These are phyloP conservation scores for Auricularia heimuer DNA, from an alignment of 768 basidiomycete species.

Conservation along the genomic window DNA sequence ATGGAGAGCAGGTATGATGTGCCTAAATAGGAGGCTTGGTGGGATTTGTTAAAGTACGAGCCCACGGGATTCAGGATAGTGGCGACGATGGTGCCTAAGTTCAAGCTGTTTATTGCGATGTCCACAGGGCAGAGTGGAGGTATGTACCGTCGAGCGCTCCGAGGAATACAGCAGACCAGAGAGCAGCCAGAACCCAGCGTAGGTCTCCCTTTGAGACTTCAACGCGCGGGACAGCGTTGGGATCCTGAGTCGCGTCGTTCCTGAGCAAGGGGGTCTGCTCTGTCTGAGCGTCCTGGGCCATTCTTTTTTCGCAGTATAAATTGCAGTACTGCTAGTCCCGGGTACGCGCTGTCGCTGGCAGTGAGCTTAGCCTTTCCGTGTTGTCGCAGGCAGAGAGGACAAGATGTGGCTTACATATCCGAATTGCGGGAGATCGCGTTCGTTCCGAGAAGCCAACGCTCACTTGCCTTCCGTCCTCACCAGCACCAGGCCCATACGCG, in stretches of 20 bases:
- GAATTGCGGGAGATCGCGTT: no score
- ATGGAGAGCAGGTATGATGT: constrained; percentile 81
- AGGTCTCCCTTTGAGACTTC: neutral
- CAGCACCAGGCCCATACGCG: no score
- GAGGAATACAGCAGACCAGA: constrained; percentile 62
- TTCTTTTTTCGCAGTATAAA: neutral
- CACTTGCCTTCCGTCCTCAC: no score
- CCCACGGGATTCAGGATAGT: constrained; percentile 80
- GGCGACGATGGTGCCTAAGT: constrained; percentile 72
- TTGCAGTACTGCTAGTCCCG: no score
- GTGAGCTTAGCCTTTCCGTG: no score
- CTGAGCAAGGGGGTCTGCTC: neutral
- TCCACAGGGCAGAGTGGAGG: neutral
- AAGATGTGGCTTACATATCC: no score
- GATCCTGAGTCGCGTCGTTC: neutral
- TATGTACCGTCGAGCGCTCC: constrained; percentile 70
- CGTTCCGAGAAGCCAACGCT: no score
- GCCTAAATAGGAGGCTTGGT: constrained; percentile 73
- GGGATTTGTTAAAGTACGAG: constrained; percentile 67
- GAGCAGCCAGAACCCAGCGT: neutral
- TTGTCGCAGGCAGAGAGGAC: no score
- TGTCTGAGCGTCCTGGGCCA: neutral
- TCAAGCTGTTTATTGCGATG: constrained; percentile 1
- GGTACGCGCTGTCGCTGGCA: no score
- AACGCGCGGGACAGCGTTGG: neutral